Conservation (phyloP, 164 flowering plant species). For the Aristolochia fimbriata region DNA sequence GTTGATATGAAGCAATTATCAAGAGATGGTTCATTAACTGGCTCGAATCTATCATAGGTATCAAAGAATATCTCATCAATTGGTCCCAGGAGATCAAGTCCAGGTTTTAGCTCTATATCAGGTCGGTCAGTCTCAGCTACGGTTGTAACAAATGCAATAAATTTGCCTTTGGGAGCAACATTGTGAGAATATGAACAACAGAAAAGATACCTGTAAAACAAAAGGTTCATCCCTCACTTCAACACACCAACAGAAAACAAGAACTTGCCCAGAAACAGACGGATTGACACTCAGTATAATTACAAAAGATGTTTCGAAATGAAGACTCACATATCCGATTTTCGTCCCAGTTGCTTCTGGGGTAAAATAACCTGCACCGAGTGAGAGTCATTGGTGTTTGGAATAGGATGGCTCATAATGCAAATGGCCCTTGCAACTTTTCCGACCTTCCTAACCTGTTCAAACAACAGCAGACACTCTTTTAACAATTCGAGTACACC, state of each 20-base stretch:
- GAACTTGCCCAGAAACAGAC: no score
- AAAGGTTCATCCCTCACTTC: background rate
- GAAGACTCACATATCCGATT: slow-evolving; percentile 75
- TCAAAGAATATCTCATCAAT: slow-evolving; percentile 94
- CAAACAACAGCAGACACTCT: background rate
- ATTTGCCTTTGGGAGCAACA: slow-evolving; percentile 95
- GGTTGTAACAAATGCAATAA: slow-evolving; percentile 84
- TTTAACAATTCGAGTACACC: background rate
- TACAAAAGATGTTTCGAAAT: background rate
- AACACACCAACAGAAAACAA: no score
- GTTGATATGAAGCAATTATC: slow-evolving; percentile 92
- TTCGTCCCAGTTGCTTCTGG: slow-evolving; percentile 83
- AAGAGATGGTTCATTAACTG: slow-evolving; percentile 76
- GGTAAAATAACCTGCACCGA: slow-evolving; percentile 90
- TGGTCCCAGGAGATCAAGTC: slow-evolving; percentile 84
- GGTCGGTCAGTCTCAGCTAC: slow-evolving; percentile 93
- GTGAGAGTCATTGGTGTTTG: slow-evolving; percentile 72
- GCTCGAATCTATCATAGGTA: slow-evolving; percentile 73
- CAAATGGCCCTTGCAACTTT: slow-evolving; percentile 92
- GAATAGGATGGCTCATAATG: slow-evolving; percentile 95
- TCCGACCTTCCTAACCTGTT: slow-evolving; percentile 86
- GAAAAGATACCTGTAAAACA: slow-evolving; percentile 71
- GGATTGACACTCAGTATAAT: no score
- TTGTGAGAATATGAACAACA: slow-evolving; percentile 93
- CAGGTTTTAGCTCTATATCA: slow-evolving; percentile 63